Percentiles rank a stretch among this genome's conserved stretches.
phyloP scores from a whole-genome alignment of 2,329 filamentous ascomycete species.

The Claviceps cyperi region DNA sequence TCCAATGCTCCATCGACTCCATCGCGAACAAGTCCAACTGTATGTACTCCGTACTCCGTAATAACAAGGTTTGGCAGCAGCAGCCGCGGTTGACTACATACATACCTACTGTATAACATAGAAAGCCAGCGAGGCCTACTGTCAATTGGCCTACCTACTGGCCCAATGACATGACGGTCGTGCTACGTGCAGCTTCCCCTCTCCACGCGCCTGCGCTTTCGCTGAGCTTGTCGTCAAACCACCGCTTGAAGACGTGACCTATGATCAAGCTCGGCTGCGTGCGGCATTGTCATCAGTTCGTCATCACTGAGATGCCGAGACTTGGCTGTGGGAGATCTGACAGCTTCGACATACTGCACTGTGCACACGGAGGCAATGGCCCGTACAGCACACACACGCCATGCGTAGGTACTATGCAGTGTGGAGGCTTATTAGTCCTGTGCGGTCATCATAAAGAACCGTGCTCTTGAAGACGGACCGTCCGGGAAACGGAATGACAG shows the following conservation, averaged over 20 bases:
- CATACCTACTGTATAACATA: no score
- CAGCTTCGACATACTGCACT: neutral
- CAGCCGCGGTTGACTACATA: no score
- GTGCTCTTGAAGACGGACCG: conserved; percentile 5
- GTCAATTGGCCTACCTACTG: no score
- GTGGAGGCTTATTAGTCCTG: neutral
- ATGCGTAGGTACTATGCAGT: neutral
- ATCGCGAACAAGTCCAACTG: no score
- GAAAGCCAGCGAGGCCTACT: no score
- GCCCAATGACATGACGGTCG: no score
- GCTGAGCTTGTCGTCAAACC: neutral
- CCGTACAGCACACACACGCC: neutral
- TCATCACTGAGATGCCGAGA: neutral
- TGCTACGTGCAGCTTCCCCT: no score
- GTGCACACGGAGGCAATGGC: neutral
- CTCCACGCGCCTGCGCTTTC: neutral
- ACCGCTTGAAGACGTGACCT: neutral
- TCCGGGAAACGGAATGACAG: conserved; percentile 3
- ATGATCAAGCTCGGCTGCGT: neutral
- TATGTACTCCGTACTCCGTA: no score
- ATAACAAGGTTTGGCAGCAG: no score
- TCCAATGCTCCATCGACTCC: no score
- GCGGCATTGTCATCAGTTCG: neutral
- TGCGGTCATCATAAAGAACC: conserved; percentile 1
- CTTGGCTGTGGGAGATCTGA: neutral